phyloP scores from a whole-genome alignment of 345 rosid species.

The Gossypium turneri region DNA sequence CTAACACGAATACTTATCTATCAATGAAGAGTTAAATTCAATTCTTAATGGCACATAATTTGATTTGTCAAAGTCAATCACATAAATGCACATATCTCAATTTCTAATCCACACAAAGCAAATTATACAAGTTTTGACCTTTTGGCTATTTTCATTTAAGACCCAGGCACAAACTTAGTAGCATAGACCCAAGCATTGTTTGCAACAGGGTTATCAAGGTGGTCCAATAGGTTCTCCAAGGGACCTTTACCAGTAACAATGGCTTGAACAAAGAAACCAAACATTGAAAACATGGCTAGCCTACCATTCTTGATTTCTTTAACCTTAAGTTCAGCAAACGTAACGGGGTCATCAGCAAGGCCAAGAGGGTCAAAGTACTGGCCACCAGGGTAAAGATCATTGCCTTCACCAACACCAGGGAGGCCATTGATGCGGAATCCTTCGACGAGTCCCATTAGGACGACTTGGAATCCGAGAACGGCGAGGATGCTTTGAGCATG shows the following conservation, averaged over 20 bases:
- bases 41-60: background rate
- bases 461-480: constrained; percentile 84
- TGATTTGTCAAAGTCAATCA: background rate
- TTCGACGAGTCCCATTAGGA: constrained; percentile 91
- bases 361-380: constrained; percentile 91
- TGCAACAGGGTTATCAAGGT: constrained; percentile 87
- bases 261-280: constrained; percentile 97
- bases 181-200: constrained; percentile 99
- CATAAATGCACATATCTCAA: background rate
- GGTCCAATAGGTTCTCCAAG: constrained; percentile 86
- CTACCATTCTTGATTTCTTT: constrained; percentile 96
- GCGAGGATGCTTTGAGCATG: constrained; percentile 99
- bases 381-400: constrained; percentile 87
- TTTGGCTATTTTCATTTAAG: constrained; percentile 23
- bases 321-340: constrained; percentile 94
- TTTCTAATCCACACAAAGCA: background rate
- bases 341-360: constrained; percentile 78
- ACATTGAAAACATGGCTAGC: constrained; percentile 97
- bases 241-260: constrained; percentile 98
- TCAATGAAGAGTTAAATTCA: background rate
- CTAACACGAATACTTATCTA: no score
- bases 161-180: constrained; percentile 88
- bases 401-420: constrained; percentile 92
- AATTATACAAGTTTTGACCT: background rate
- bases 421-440: constrained; percentile 96